Conservation (phyloP, 345 rosid species). For the Moricandia arvensis region DNA sequence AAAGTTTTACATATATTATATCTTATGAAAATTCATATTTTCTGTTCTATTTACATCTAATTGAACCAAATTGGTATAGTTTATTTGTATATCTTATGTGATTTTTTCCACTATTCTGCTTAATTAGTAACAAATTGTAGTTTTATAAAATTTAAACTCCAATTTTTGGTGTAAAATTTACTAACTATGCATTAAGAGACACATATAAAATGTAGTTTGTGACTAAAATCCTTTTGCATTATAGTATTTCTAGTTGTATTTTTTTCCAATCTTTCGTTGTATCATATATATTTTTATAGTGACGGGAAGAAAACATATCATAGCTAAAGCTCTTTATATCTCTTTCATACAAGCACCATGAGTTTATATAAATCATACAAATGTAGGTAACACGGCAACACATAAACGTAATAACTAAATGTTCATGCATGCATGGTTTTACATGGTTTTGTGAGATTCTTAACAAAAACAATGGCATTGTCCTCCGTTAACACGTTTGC, state of each 20-base stretch:
- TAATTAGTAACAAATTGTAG: neutral
- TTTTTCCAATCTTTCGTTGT: too few species aligned
- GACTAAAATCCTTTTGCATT: too few species aligned
- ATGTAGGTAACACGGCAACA: neutral
- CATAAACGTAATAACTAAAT: neutral
- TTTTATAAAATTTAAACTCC: too few species aligned
- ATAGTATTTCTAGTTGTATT: too few species aligned
- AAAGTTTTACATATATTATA: too few species aligned
- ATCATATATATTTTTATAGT: too few species aligned
- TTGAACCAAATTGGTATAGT: neutral
- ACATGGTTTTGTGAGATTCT: neutral
- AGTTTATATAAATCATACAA: neutral
- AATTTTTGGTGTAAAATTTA: too few species aligned
- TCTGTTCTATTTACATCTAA: neutral
- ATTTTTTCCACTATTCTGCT: neutral
- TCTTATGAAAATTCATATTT: neutral
- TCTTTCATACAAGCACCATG: neutral
- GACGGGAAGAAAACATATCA: neutral
- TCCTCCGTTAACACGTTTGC: constrained; percentile 4
- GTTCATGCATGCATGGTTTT: neutral
- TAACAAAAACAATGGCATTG: constrained; percentile 25
- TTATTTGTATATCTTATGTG: neutral
- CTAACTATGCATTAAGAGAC: too few species aligned
- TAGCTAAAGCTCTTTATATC: neutral
- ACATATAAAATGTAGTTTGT: too few species aligned